A percentile compares a stretch with the other conserved stretches of the same genome.
These are phyloP conservation scores for Austroboletus niveus DNA, from an alignment of 1,284 basidiomycete genomes.

Conservation along the genomic window DNA sequence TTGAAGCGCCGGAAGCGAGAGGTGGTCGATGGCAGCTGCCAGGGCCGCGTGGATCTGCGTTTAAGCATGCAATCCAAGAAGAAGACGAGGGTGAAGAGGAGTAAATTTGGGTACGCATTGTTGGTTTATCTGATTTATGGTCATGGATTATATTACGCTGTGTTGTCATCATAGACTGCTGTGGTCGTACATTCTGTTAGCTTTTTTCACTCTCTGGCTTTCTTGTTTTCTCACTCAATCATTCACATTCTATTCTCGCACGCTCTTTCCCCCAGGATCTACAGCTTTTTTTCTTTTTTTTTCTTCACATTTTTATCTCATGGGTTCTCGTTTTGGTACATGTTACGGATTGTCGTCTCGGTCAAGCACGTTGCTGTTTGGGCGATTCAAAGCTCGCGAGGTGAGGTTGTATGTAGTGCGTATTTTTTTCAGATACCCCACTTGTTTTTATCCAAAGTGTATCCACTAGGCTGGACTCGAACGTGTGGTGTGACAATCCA, in stretches of 20 bases:
- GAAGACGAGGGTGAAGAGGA: conserved; percentile 77
- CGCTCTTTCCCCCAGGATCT: background rate
- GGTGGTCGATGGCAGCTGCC: conserved; percentile 66
- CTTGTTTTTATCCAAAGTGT: background rate
- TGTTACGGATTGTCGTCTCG: conserved; percentile 18
- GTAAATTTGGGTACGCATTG: conserved; percentile 24
- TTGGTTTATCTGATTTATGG: conserved; percentile 6
- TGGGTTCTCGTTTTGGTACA: conserved; percentile 15
- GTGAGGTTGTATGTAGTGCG: conserved; percentile 10
- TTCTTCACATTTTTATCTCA: conserved; percentile 2
- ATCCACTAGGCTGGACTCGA: background rate
- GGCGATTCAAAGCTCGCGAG: background rate
- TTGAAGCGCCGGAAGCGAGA: conserved; percentile 46
- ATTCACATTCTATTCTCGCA: background rate
- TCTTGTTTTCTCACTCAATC: background rate
- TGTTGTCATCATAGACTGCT: conserved; percentile 12
- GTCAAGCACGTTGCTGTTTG: background rate
- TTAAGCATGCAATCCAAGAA: conserved; percentile 67
- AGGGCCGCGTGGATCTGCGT: conserved; percentile 57
- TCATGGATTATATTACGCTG: conserved; percentile 1
- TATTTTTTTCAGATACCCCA: conserved; percentile 23
- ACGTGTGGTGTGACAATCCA: background rate
- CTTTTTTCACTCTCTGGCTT: conserved; percentile 4
- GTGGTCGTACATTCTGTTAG: conserved; percentile 2
- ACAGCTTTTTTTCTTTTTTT: background rate